Evolutionary conservation across 371 early-diverging fungal genomes (phyloP).

Genomic region (Capillidium rhysosporum): DNA sequence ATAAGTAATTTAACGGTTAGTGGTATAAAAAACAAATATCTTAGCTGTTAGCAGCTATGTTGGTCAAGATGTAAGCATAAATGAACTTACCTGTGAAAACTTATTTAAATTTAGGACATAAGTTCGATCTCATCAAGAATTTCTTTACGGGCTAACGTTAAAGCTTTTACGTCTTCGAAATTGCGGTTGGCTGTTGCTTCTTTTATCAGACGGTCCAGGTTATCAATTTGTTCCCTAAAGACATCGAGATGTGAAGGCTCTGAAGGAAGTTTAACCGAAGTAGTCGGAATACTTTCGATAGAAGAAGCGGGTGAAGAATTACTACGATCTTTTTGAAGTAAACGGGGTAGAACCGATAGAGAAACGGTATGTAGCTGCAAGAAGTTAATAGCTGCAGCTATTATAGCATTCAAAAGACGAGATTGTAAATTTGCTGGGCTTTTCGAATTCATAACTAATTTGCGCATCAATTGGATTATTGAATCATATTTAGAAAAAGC

Average conservation of each 20-base stretch:
- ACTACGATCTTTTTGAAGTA: background rate
- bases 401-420: background rate
- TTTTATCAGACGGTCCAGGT: constrained; percentile 41
- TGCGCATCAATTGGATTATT: background rate
- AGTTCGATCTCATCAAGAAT: constrained; percentile 41
- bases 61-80: too few species aligned
- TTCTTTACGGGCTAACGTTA: constrained; percentile 49
- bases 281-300: background rate
- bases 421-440: background rate
- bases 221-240: constrained; percentile 41
- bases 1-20: too few species aligned
- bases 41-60: too few species aligned
- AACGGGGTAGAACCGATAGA: background rate
- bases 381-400: background rate
- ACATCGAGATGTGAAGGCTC: constrained; percentile 29
- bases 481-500: constrained; percentile 4
- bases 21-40: too few species aligned
- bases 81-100: background rate
- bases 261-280: background rate
- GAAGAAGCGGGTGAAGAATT: background rate
- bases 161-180: constrained; percentile 59
- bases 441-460: background rate
- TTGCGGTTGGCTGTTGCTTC: constrained; percentile 55
- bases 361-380: constrained; percentile 3
- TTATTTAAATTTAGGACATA: too few species aligned